Conservation (phyloP, 2,329 filamentous ascomycete genomes). For the Sclerotinia trifoliorum region DNA sequence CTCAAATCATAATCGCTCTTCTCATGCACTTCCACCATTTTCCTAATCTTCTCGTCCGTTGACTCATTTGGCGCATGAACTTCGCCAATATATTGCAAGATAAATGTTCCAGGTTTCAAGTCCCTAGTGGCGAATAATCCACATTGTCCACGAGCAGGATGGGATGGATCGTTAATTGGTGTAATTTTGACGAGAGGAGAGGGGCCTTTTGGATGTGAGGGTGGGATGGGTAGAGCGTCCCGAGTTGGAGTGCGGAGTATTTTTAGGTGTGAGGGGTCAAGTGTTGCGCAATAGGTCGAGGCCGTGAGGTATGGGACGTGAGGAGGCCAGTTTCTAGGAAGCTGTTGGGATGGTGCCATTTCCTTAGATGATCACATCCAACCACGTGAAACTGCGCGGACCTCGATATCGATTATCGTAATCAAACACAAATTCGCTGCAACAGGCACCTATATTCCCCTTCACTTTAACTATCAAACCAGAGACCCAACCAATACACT, state of each 20-base stretch:
- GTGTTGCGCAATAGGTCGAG: slow-evolving; percentile 49
- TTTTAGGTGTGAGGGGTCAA: slow-evolving; percentile 28
- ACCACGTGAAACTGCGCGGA: neutral
- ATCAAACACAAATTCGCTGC: neutral
- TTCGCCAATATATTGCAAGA: slow-evolving; percentile 62
- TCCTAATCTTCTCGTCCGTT: neutral
- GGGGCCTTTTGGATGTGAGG: slow-evolving; percentile 45
- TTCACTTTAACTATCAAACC: no score
- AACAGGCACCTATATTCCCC: neutral
- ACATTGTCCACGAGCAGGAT: slow-evolving; percentile 58
- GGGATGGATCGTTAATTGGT: slow-evolving; percentile 49
- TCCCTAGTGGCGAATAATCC: slow-evolving; percentile 59
- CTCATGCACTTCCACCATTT: slow-evolving; percentile 40
- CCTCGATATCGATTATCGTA: neutral
- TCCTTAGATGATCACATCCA: neutral
- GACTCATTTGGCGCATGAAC: slow-evolving; percentile 47
- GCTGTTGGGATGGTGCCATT: slow-evolving; percentile 17
- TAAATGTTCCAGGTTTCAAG: slow-evolving; percentile 54
- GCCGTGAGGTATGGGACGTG: slow-evolving; percentile 52
- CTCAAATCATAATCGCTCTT: slow-evolving; percentile 63
- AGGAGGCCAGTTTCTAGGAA: slow-evolving; percentile 60
- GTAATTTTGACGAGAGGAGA: slow-evolving; percentile 54
- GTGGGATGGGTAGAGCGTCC: slow-evolving; percentile 40
- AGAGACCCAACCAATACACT: neutral
- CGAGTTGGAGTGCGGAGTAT: slow-evolving; percentile 32